These are phyloP conservation scores for Xerocomellus intermedius DNA, from an alignment of 768 basidiomycete species.

Conservation along the genomic window DNA sequence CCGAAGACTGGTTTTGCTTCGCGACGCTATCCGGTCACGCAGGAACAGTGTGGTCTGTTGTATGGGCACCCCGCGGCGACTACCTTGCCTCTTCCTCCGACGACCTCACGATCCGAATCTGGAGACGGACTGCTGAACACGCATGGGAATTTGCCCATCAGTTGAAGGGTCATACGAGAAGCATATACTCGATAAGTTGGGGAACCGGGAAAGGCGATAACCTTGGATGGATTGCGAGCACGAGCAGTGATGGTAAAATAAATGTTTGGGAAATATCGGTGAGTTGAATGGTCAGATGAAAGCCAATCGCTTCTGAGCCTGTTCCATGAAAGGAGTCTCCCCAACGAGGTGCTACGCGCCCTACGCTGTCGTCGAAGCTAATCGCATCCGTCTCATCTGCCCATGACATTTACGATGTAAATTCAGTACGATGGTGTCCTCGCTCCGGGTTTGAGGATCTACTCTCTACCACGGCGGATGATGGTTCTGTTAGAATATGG, in stretches of 20 bases:
- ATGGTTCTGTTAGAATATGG: conserved; percentile 85
- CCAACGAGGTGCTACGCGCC: conserved; percentile 4
- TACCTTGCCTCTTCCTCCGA: conserved; percentile 90
- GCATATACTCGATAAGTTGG: conserved; percentile 84
- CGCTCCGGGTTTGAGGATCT: conserved; percentile 60
- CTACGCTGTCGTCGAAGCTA: conserved; percentile 39
- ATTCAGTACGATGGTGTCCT: conserved; percentile 82
- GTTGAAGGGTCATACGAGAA: conserved; percentile 65
- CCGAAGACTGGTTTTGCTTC: conserved; percentile 92
- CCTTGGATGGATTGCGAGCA: conserved; percentile 83
- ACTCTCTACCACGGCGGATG: conserved; percentile 84
- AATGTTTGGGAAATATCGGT: conserved; percentile 79
- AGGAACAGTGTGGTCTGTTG: conserved; percentile 90
- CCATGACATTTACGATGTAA: conserved; percentile 85
- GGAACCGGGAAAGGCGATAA: conserved; percentile 40
- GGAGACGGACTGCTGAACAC: conserved; percentile 64
- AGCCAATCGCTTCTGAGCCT: not conserved
- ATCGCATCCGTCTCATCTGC: conserved; percentile 60
- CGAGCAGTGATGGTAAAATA: conserved; percentile 82
- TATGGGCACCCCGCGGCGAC: conserved; percentile 73
- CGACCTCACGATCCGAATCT: conserved; percentile 79
- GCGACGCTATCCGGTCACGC: conserved; percentile 75
- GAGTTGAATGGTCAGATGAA: conserved; percentile 17
- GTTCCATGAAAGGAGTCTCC: conserved; percentile 16
- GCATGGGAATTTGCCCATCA: conserved; percentile 63